These are phyloP conservation scores for Penicillium bialowiezense DNA, from an alignment of 495 filamentous ascomycete species.

Conservation along the genomic window DNA sequence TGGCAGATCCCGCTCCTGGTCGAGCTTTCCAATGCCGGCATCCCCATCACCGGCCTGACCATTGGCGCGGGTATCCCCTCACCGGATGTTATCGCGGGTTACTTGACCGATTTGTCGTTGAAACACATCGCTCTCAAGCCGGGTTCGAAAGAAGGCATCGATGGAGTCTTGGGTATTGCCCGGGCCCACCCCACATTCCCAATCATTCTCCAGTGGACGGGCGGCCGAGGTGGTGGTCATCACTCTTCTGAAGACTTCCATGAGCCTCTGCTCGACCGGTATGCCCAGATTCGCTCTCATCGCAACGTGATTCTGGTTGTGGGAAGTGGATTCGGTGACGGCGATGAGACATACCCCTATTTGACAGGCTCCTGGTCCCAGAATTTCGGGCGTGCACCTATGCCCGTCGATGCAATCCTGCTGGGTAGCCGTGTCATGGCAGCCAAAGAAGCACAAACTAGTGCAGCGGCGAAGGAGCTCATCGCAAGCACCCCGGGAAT, in stretches of 20 bases:
- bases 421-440: conserved; percentile 94
- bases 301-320: conserved; percentile 86
- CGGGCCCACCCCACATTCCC: conserved; percentile 89
- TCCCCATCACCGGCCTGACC: conserved; percentile 50
- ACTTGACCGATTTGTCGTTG: conserved; percentile 88
- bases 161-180: conserved; percentile 87
- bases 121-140: conserved; percentile 97
- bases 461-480: conserved; percentile 22
- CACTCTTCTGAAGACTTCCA: conserved; percentile 97
- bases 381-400: conserved; percentile 81
- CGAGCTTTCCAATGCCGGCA: conserved; percentile 17
- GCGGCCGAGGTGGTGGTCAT: conserved; percentile 89
- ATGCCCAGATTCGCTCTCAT: conserved; percentile 74
- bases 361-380: conserved; percentile 84
- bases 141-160: conserved; percentile 84
- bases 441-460: conserved; percentile 59
- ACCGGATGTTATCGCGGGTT: conserved; percentile 90
- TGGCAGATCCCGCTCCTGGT: conserved; percentile 36
- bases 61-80: conserved; percentile 94
- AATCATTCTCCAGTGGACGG: conserved; percentile 91
- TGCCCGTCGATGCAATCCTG: conserved; percentile 90
- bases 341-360: conserved; percentile 91
- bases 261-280: conserved; percentile 88
- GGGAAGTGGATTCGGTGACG: conserved; percentile 88
- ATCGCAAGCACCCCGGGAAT: conserved; percentile 32